Evolutionary conservation across 2,329 filamentous ascomycete species (phyloP).

Genomic region (Hirsutella minnesotensis): DNA sequence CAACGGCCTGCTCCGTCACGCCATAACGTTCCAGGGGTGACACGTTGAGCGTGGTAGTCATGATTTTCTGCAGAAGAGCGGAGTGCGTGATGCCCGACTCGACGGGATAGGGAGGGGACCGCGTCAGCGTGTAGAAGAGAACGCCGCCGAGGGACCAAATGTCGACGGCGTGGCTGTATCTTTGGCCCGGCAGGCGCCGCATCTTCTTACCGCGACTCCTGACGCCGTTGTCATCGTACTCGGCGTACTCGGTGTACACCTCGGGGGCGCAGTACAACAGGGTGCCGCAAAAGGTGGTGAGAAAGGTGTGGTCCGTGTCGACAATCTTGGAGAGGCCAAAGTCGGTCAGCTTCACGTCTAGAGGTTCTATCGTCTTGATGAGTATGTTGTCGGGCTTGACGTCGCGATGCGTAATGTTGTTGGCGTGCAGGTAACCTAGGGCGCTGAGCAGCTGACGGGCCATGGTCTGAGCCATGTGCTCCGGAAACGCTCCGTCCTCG

Average conservation of each 20-base stretch:
- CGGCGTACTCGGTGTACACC: slow-evolving; percentile 67
- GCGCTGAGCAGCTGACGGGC: slow-evolving; percentile 69
- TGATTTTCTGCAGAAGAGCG: slow-evolving; percentile 75
- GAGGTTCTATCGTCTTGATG: slow-evolving; percentile 58
- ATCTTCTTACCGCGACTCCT: slow-evolving; percentile 51
- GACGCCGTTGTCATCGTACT: slow-evolving; percentile 60
- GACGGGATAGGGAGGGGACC: slow-evolving; percentile 69
- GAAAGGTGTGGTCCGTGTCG: slow-evolving; percentile 77
- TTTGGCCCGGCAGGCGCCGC: slow-evolving; percentile 43
- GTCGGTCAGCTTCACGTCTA: slow-evolving; percentile 84
- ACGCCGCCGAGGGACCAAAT: slow-evolving; percentile 95
- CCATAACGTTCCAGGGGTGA: slow-evolving; percentile 44
- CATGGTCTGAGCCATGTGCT: slow-evolving; percentile 59
- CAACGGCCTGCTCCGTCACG: slow-evolving; percentile 56
- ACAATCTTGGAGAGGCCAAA: slow-evolving; percentile 95
- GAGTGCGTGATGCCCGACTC: slow-evolving; percentile 64
- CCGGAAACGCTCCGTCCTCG: slow-evolving; percentile 49
- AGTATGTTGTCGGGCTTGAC: slow-evolving; percentile 98
- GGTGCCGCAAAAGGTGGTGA: slow-evolving; percentile 94
- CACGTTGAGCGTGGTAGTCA: slow-evolving; percentile 62
- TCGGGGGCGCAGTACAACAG: slow-evolving; percentile 93
- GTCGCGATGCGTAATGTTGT: slow-evolving; percentile 93
- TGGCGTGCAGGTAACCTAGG: slow-evolving; percentile 72
- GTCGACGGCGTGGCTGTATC: slow-evolving; percentile 86
- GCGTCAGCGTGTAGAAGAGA: slow-evolving; percentile 74